phyloP scores from a whole-genome alignment of 2,329 filamentous ascomycete species.

The Fusarium haematococcum region DNA sequence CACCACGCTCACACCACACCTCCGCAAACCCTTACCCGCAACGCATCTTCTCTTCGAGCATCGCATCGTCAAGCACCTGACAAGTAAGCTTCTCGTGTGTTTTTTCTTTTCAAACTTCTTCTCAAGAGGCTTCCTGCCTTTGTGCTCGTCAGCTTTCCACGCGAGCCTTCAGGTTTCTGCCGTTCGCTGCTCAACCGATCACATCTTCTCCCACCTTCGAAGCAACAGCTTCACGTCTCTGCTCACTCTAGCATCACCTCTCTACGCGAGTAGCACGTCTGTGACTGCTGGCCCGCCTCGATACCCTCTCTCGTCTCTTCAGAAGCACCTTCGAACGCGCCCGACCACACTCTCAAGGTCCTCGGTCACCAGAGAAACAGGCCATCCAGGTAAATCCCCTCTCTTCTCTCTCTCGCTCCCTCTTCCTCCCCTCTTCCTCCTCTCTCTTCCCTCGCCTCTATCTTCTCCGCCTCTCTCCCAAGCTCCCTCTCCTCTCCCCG shows the following conservation, averaged over 20 bases:
- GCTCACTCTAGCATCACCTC: background rate
- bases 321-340: background rate
- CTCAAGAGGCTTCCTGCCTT: background rate
- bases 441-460: background rate
- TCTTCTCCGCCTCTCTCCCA: background rate
- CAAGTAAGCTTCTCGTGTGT: background rate
- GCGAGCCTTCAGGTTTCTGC: background rate
- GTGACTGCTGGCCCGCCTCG: background rate
- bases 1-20: background rate
- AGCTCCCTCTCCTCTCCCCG: background rate
- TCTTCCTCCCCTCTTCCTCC: background rate
- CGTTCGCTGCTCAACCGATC: background rate
- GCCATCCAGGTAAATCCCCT: constrained; percentile 15
- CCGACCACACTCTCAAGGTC: background rate
- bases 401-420: background rate
- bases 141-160: background rate
- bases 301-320: background rate
- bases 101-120: background rate
- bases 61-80: background rate
- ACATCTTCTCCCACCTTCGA: background rate
- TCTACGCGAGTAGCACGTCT: background rate
- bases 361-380: background rate
- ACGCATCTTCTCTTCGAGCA: background rate
- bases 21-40: background rate
- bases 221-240: background rate